Conservation (phyloP, 768 basidiomycete genomes). For the Lactarius quietus region DNA sequence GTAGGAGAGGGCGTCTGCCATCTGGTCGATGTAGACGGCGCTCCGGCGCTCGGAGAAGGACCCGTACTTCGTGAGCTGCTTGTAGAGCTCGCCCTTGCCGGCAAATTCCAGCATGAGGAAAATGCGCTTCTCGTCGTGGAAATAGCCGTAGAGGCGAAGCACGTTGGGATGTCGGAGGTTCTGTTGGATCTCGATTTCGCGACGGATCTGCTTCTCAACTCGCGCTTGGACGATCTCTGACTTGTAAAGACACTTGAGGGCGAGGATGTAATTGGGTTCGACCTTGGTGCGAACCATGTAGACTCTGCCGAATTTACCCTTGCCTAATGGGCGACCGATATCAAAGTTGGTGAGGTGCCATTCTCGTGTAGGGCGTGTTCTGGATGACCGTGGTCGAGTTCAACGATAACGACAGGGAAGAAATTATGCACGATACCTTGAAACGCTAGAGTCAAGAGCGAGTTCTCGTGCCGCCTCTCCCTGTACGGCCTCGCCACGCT, state of each 20-base stretch:
- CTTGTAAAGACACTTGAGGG: constrained; percentile 96
- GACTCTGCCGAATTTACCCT: constrained; percentile 98
- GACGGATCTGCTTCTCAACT: constrained; percentile 94
- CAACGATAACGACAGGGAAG: constrained; percentile 10
- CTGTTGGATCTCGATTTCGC: constrained; percentile 98
- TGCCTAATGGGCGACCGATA: constrained; percentile 95
- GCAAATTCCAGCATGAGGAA: constrained; percentile 99
- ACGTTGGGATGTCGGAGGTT: constrained; percentile 95
- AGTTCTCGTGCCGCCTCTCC: constrained; percentile 79
- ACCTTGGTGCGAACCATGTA: constrained; percentile 96
- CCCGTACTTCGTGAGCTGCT: constrained; percentile 83
- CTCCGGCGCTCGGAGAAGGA: constrained; percentile 86
- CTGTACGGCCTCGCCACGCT: constrained; percentile 65
- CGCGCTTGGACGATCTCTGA: constrained; percentile 87
- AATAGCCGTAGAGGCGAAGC: constrained; percentile 92
- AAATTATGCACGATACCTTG: constrained; percentile 39
- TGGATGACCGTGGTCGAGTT: constrained; percentile 29
- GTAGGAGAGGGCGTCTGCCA: constrained; percentile 94
- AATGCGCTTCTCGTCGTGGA: constrained; percentile 96
- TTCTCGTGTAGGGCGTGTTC: constrained; percentile 71
- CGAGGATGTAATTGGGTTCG: constrained; percentile 88
- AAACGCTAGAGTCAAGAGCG: constrained; percentile 80
- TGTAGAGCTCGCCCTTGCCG: constrained; percentile 95
- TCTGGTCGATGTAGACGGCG: constrained; percentile 91
- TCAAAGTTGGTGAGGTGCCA: constrained; percentile 87